phyloP scores from a whole-genome alignment of 2,329 filamentous ascomycete species.

The Trichoderma atrobrunneum region DNA sequence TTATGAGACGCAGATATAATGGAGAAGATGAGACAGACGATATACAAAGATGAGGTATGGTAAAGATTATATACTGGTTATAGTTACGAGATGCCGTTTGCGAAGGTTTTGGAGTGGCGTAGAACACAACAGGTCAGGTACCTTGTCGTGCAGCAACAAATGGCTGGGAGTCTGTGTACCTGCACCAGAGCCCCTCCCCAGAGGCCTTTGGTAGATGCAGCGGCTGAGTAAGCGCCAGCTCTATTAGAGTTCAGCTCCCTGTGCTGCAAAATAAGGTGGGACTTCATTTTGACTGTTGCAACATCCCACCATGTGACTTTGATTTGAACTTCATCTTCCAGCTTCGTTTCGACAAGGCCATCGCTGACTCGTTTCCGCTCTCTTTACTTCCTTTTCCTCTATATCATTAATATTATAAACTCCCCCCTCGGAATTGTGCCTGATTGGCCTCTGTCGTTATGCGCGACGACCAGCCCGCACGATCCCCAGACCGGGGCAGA shows the following conservation, averaged over 20 bases:
- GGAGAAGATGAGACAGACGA: background rate
- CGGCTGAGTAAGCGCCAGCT: background rate
- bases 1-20: background rate
- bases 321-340: background rate
- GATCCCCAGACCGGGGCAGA: conserved; percentile 32
- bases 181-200: background rate
- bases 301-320: background rate
- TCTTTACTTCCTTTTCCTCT: background rate
- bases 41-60: background rate
- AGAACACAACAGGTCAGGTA: background rate
- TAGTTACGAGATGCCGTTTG: background rate
- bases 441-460: conserved; percentile 34
- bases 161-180: background rate
- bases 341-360: background rate
- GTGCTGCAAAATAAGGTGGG: background rate
- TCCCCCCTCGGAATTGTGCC: conserved; percentile 17
- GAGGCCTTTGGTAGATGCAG: background rate
- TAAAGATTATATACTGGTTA: background rate
- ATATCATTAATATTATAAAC: background rate
- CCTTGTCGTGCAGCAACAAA: background rate
- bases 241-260: background rate
- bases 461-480: conserved; percentile 42
- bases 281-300: background rate
- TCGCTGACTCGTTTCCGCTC: background rate
- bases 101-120: conserved; percentile 3